phyloP scores from a whole-genome alignment of 257 asterid species.

The Primulina huaijiensis region DNA sequence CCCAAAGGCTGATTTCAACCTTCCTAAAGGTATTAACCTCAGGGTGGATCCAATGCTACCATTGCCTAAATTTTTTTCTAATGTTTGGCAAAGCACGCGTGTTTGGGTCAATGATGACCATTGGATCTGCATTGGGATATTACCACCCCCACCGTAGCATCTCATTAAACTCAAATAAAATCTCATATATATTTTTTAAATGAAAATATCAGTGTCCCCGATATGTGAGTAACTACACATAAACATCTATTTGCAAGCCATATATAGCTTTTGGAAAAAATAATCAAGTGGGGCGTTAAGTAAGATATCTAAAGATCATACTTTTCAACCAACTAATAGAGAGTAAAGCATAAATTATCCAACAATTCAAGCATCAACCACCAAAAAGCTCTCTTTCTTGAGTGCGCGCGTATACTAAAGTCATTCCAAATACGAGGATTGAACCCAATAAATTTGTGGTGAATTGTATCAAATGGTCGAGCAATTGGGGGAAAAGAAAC shows the following conservation, averaged over 20 bases:
- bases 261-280: neutral
- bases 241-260: neutral
- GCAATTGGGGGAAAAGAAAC: neutral
- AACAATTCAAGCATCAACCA: neutral
- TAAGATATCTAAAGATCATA: constrained; percentile 1
- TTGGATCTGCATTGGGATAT: too few relatives aligned
- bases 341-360: neutral
- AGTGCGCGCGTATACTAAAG: neutral
- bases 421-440: neutral
- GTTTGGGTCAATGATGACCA: too few relatives aligned
- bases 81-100: too few relatives aligned
- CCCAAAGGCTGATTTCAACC: neutral
- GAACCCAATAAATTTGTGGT: neutral
- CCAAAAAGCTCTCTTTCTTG: constrained; percentile 1
- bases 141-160: too few relatives aligned
- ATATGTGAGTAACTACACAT: neutral
- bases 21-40: too few relatives aligned
- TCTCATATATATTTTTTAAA: neutral
- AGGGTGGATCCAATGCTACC: too few relatives aligned
- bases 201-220: neutral
- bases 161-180: too few relatives aligned
- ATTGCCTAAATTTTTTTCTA: too few relatives aligned
- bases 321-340: neutral
- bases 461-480: neutral
- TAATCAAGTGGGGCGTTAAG: neutral